phyloP scores from a whole-genome alignment of 1,284 basidiomycete genomes.

The Fomitiporia mediterranea region DNA sequence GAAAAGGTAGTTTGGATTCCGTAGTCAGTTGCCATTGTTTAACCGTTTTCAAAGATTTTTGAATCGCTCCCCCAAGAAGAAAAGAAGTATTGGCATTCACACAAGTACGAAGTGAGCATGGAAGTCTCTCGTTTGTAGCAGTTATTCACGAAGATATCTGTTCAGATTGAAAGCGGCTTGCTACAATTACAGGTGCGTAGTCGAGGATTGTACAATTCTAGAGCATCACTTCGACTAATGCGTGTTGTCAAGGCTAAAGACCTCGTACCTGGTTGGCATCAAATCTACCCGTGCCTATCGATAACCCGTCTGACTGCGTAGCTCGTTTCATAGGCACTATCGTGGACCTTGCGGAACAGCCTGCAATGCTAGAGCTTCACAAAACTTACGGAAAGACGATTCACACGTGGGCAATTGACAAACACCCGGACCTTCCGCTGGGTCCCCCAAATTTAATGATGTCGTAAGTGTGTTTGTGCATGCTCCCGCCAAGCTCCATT shows the following conservation, averaged over 20 bases:
- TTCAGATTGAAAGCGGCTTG: slow-evolving; percentile 2
- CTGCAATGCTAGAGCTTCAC: slow-evolving; percentile 44
- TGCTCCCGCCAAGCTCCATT: background rate
- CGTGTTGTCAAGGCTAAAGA: background rate
- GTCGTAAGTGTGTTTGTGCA: slow-evolving; percentile 21
- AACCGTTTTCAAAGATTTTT: slow-evolving; percentile 32
- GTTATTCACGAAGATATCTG: background rate
- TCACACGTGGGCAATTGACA: slow-evolving; percentile 44
- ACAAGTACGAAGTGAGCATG: slow-evolving; percentile 38
- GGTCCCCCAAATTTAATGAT: slow-evolving; percentile 44
- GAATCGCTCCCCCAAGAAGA: slow-evolving; percentile 38
- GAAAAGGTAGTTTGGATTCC: slow-evolving; percentile 30
- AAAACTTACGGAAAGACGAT: slow-evolving; percentile 50
- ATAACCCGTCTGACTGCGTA: background rate
- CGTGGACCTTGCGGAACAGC: slow-evolving; percentile 39
- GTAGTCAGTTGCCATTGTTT: background rate
- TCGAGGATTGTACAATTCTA: background rate
- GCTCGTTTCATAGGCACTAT: slow-evolving; percentile 27
- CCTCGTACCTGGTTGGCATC: background rate
- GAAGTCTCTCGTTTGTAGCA: background rate
- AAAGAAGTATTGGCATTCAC: slow-evolving; percentile 49
- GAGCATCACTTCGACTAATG: background rate
- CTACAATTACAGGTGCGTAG: background rate
- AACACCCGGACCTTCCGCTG: slow-evolving; percentile 42
- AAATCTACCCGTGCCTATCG: background rate